Percentiles rank a stretch among this genome's conserved stretches.
Evolutionary conservation across 2,329 filamentous ascomycete genomes (phyloP).

Genomic region (Phialemonium atrogriseum): DNA sequence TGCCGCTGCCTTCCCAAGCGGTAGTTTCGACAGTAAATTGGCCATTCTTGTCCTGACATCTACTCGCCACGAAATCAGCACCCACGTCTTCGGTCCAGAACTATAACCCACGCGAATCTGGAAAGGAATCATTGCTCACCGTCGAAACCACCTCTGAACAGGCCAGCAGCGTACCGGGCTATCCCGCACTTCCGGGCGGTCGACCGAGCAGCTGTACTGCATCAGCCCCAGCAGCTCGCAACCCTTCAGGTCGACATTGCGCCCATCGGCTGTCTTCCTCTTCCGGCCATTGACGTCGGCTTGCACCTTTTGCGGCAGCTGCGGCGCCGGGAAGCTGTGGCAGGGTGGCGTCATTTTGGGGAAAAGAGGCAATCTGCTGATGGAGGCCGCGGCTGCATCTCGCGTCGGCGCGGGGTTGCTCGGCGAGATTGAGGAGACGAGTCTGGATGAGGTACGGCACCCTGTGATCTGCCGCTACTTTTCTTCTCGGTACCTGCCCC

Average conservation of each 20-base stretch:
- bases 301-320: slow-evolving; percentile 43
- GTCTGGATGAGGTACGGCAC: slow-evolving; percentile 46
- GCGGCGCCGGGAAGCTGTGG: slow-evolving; percentile 41
- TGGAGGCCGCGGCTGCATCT: slow-evolving; percentile 24
- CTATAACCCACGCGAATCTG: slow-evolving; percentile 4
- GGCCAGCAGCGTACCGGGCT: slow-evolving; percentile 47
- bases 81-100: slow-evolving; percentile 3
- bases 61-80: slow-evolving; percentile 19
- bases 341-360: slow-evolving; percentile 50
- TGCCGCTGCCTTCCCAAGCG: slow-evolving; percentile 42
- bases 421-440: slow-evolving; percentile 46
- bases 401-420: slow-evolving; percentile 41
- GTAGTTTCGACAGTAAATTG: slow-evolving; percentile 56
- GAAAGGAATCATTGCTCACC: slow-evolving; percentile 30
- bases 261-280: slow-evolving; percentile 37
- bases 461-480: slow-evolving; percentile 1
- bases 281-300: slow-evolving; percentile 37
- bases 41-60: slow-evolving; percentile 50
- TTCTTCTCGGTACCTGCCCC: background rate
- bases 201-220: slow-evolving; percentile 53
- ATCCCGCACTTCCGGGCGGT: slow-evolving; percentile 33
- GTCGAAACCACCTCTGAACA: slow-evolving; percentile 51
- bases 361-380: background rate
- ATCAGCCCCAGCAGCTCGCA: slow-evolving; percentile 51
- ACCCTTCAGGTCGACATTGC: slow-evolving; percentile 37